These are phyloP conservation scores for Amanita brunnescens DNA, from an alignment of 768 basidiomycete genomes.

Conservation along the genomic window DNA sequence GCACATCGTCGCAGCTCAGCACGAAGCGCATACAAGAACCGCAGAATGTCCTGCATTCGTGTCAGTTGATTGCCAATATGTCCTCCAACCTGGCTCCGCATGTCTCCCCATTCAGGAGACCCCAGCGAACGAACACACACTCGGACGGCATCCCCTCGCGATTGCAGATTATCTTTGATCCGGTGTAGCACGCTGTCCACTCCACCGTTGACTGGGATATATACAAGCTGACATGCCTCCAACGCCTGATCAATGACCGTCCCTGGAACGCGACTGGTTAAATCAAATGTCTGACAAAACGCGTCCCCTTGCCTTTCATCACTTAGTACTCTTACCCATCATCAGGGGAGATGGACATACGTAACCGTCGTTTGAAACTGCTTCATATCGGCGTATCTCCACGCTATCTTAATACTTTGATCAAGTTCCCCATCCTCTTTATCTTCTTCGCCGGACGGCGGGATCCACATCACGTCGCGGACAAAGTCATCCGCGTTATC, in stretches of 20 bases:
- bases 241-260: conserved; percentile 37
- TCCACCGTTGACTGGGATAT: conserved; percentile 16
- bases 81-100: conserved; percentile 39
- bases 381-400: conserved; percentile 94
- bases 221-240: conserved; percentile 28
- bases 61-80: background rate
- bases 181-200: conserved; percentile 15
- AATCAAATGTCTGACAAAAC: conserved; percentile 66
- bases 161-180: conserved; percentile 22
- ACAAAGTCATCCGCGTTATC: conserved; percentile 49
- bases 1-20: conserved; percentile 46
- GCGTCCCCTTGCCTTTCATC: conserved; percentile 40
- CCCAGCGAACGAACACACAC: conserved; percentile 58
- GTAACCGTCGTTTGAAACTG: conserved; percentile 80
- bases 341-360: conserved; percentile 29
- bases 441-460: conserved; percentile 31
- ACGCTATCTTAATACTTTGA: conserved; percentile 87
- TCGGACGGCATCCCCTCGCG: conserved; percentile 31
- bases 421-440: conserved; percentile 20
- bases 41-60: conserved; percentile 48
- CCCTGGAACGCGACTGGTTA: conserved; percentile 53
- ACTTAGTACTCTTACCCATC: conserved; percentile 1
- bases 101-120: conserved; percentile 63
- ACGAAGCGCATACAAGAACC: conserved; percentile 66
- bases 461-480: conserved; percentile 76